phyloP scores from a whole-genome alignment of 768 basidiomycete genomes.

The Boletus pseudopeckii region DNA sequence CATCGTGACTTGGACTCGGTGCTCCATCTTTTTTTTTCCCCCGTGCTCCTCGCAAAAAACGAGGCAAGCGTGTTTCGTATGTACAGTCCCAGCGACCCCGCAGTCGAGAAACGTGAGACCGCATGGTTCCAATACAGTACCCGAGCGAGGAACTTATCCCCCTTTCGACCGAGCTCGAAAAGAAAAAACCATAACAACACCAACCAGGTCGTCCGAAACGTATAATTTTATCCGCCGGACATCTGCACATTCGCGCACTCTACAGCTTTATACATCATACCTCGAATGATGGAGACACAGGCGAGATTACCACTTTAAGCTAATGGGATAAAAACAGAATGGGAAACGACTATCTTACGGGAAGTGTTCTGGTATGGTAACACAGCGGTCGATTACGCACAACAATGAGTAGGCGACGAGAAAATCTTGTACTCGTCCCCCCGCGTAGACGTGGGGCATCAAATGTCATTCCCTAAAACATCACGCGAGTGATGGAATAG shows the following conservation, averaged over 20 bases:
- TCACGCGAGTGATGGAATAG: neutral
- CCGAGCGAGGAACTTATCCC: neutral
- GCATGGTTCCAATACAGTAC: neutral
- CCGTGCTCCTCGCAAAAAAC: constrained; percentile 4
- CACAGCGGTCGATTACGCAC: neutral
- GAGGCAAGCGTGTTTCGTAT: constrained; percentile 5
- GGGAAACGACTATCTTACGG: neutral
- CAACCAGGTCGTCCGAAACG: neutral
- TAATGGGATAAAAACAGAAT: neutral
- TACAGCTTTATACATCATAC: neutral
- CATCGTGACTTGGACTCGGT: constrained; percentile 1
- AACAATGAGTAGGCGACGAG: neutral
- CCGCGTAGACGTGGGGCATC: neutral
- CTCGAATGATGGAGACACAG: neutral
- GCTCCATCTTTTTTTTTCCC: neutral
- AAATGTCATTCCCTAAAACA: neutral
- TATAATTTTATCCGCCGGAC: neutral
- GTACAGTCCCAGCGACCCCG: neutral
- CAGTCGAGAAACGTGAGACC: constrained; percentile 1
- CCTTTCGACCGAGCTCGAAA: neutral
- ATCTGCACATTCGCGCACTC: neutral
- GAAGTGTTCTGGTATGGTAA: neutral
- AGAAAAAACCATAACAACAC: neutral
- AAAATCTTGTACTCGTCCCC: neutral
- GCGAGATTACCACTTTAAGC: neutral